Base-by-base conservation (phyloP, 371 early-diverging fungal genomes). In the Funneliformis caledonium region DNA sequence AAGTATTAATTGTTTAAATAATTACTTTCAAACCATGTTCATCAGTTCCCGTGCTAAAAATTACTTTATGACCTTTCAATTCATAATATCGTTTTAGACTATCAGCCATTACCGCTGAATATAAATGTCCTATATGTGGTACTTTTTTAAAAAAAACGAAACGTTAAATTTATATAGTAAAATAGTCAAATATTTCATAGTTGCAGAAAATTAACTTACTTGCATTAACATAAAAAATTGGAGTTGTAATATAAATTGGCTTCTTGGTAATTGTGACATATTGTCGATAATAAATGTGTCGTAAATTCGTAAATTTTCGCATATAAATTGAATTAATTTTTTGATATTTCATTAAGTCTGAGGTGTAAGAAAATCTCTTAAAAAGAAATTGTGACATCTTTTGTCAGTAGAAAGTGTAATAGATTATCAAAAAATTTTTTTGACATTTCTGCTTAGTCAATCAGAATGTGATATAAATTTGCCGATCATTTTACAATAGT, bases 201-300 rank as follows among this genome's bases (percentile, higher is more conserved):
- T 11, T 31, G 10, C 6, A 19, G 14, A 31, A 62, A 33, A 61
- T 22, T 11, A 26, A 56, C 80, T 72, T 85, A 94, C 96, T 91
- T n/a, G 97, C 93, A 88, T 98, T 98, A 33, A 97, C 98, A 85
- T 98, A 98, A 83, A 96, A 98, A 65, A 98, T 97, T 14, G 98
- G 98, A 52, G 97, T 95, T 0, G 97, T 96, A 61, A 97, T 88
- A 82, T 88, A 92, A 56, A 88, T 82, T 6, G 85, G 87, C 45
- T 86, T 87, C 6, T 82, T 37, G 19, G 50, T 45, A 11, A 47
- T 22, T 14, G 72, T 43, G 5, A 45, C n/a, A n/a, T 72, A 31
- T 64, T 64, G 64, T 64, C 26, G 16, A 56, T n/a, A 56, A 56
- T 16, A 16, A 56, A n/a, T 56, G 19, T 19, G n/a, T n/a, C 19